Base-by-base conservation (phyloP, 23 red algal species). In the Gracilariopsis chorda region DNA sequence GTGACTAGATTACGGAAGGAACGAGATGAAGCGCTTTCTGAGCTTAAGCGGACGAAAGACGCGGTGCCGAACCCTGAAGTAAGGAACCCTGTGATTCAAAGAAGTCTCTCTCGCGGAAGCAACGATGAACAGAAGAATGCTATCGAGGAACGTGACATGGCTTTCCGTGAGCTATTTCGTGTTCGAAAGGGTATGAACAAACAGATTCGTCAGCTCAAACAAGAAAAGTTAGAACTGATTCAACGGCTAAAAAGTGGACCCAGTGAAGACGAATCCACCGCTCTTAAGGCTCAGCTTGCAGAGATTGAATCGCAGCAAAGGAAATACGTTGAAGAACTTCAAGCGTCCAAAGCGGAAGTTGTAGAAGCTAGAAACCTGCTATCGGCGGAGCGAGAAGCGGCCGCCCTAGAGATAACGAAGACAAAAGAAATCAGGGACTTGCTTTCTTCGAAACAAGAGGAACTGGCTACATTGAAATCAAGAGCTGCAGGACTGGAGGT, bases 111-210 rank as follows among this genome's bases (percentile, higher is more conserved):
- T 51, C 48, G 29, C 33, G 12, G 45, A 3, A 47, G 40, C 45
- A 44, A 73, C 12, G 53, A 89, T 10, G 14, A 10, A 28, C 19
- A 36, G 1, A 17, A 80, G 19, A 43, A 60, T 20, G 42, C 20
- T 59, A 13, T 64, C 13, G 85, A 89, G 70, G 88, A 80, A 34
- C 73, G 88, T 7, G 88, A 91, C 63, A 44, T 40, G 6, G 88
- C 88, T 2, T 34, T 91, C 41, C 56, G 77, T 9, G 88, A 91
- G 48, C 27, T 91, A 28, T 91, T 91, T 57, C 53, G 77, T 27
- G 88, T 91, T 30, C 73, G 88, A 24, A 91, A 91, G 63, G 52
- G 47, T 20, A 11, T 91, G 57, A 91, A 91, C 42, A 91, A 80
- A 29, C 40, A 91, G 61, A 91, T 91, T 32, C 77, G 60, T 20